Percentiles rank a stretch among this genome's conserved stretches.
phyloP scores from a whole-genome alignment of 1,139 yeast genomes.

The Geotrichum reessii region DNA sequence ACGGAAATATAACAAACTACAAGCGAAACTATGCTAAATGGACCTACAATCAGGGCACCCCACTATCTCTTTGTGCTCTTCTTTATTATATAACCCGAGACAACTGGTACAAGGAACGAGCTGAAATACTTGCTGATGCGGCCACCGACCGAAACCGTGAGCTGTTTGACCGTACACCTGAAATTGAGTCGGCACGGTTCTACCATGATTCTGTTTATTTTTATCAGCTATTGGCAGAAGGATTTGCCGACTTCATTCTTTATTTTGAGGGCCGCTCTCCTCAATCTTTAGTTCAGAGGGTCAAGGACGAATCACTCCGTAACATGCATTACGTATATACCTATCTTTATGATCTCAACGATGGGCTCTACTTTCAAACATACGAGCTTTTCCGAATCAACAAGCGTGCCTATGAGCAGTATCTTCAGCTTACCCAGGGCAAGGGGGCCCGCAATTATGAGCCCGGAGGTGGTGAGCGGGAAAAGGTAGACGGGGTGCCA shows the following conservation, averaged over 20 bases:
- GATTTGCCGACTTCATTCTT: constrained; percentile 59
- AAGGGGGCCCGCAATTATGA: constrained; percentile 53
- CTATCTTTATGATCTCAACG: constrained; percentile 53
- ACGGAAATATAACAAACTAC: constrained; percentile 32
- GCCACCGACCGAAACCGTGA: constrained; percentile 52
- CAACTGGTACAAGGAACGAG: constrained; percentile 50
- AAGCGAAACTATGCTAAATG: constrained; percentile 50
- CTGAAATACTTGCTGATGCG: constrained; percentile 56
- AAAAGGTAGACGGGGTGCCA: constrained; percentile 36
- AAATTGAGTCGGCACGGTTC: constrained; percentile 48
- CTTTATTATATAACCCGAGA: constrained; percentile 52
- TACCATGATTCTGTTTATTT: constrained; percentile 65
- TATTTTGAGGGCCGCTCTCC: constrained; percentile 45
- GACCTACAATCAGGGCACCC: constrained; percentile 68
- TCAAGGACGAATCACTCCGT: constrained; percentile 28
- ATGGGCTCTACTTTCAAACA: constrained; percentile 57
- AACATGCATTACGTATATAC: constrained; percentile 38
- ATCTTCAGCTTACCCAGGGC: constrained; percentile 52
- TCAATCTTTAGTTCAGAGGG: constrained; percentile 24
- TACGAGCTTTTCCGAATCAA: constrained; percentile 58
- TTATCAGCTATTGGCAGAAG: constrained; percentile 60
- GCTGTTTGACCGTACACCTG: constrained; percentile 61
- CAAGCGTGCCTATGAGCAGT: constrained; percentile 47
- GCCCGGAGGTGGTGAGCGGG: constrained; percentile 48
- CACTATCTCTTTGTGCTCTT: constrained; percentile 51